Conservation (phyloP, 495 filamentous ascomycete genomes). For the Xylaria longipes region DNA sequence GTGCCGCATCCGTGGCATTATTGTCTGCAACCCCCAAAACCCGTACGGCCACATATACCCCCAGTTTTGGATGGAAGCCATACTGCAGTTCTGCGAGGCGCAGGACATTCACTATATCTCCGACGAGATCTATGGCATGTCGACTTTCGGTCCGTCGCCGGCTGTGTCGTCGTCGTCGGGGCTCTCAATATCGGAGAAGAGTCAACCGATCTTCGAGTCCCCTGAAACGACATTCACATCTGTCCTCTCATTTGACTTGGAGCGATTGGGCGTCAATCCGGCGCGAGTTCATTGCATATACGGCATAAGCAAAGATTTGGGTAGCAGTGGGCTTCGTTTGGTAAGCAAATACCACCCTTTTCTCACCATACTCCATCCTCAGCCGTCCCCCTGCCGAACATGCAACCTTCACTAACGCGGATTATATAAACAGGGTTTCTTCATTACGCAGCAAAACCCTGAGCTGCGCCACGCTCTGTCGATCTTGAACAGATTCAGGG, state of each 20-base stretch:
- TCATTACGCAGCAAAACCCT: constrained; percentile 5
- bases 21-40: constrained; percentile 7
- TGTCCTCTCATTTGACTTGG: not conserved
- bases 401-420: not conserved
- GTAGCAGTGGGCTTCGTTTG: constrained; percentile 14
- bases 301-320: constrained; percentile 9
- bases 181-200: not conserved
- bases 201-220: constrained; percentile 7
- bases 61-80: constrained; percentile 3
- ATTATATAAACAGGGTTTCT: constrained; percentile 7
- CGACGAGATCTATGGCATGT: constrained; percentile 17
- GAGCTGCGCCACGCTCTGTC: constrained; percentile 8
- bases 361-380: not conserved
- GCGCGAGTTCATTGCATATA: constrained; percentile 17
- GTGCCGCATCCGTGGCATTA: constrained; percentile 11
- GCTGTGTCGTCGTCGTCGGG: not conserved
- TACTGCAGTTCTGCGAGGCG: constrained; percentile 7
- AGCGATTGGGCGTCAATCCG: constrained; percentile 10
- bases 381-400: not conserved
- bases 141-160: constrained; percentile 11
- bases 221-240: constrained; percentile 11
- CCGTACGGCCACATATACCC: constrained; percentile 14
- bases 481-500: constrained; percentile 1
- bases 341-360: constrained; percentile 5
- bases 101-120: constrained; percentile 8